Evolutionary conservation across 169 alveolate genomes (phyloP), one percentile per base, ranked within the genome.

Genomic region (Cryptosporidium muris): DNA sequence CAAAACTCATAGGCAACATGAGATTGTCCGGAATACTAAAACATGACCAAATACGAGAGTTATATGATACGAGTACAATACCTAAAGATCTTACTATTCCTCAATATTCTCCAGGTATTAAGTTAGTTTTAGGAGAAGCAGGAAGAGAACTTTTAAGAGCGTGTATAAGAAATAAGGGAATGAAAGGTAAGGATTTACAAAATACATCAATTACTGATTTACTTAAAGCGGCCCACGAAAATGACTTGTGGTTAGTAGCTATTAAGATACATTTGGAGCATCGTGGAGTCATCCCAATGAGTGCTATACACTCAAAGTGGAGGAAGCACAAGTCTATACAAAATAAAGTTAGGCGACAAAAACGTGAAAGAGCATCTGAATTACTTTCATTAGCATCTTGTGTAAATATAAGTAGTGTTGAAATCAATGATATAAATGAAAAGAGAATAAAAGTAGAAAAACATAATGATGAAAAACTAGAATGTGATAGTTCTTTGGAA

Each of bases 271-370:
- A 56, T 45, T 9, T 56, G n/a, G 64, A 56, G 64, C 64, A 56
- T 45, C 36, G 38, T 9, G 64, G 64, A 12, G 9, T 56, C 6
- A 12, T 9, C n/a, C 64, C 64, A 5, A 56, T 56, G 64, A 6
- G 51, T 56, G 51, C 64, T 5, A 12, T 45, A 6, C 64, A 56
- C 9, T 40, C 64, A 1, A 45, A 56, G 9, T 36, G 36, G 64
- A 5, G 64, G 64, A 5, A 56, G 9, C 38, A 56, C 64, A 56
- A 56, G 64, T n/a, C n/a, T n/a, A 51, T n/a, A 51, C 58, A 51
- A n/a, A 51, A 25, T 25, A 25, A 25, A 25, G 25, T 25, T 25
- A 25, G 25, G 25, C 25, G 25, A 25, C 25, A 25, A 25, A 25
- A 25, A 25, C 25, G 25, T 25, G 25, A 25, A 25, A 25, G 25